phyloP scores from a whole-genome alignment of 495 filamentous ascomycete genomes.

The Aspergillus biplanus region DNA sequence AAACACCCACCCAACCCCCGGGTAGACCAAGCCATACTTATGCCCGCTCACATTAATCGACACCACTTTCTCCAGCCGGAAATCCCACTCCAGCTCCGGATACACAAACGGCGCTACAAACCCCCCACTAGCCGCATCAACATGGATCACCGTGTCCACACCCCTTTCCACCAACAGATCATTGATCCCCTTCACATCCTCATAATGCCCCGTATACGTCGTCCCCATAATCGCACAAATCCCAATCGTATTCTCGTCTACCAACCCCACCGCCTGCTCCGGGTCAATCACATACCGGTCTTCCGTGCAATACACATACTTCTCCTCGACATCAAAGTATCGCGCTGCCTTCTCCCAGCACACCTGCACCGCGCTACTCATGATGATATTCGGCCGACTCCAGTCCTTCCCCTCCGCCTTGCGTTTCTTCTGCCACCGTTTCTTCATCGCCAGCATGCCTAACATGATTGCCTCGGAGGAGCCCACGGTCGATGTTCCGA shows the following conservation, averaged over 20 bases:
- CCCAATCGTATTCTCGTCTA: constrained; percentile 95
- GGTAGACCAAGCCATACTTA: constrained; percentile 84
- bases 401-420: constrained; percentile 74
- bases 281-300: constrained; percentile 88
- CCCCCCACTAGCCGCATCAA: constrained; percentile 87
- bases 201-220: constrained; percentile 95
- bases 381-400: constrained; percentile 83
- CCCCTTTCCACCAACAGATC: constrained; percentile 72
- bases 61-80: constrained; percentile 80
- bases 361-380: constrained; percentile 91
- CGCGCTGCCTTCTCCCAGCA: constrained; percentile 97
- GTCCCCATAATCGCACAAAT: constrained; percentile 89
- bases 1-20: constrained; percentile 90
- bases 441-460: constrained; percentile 90
- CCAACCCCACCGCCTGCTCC: constrained; percentile 74
- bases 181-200: constrained; percentile 88
- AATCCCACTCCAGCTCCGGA: constrained; percentile 86
- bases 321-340: constrained; percentile 93
- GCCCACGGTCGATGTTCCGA: constrained; percentile 86
- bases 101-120: constrained; percentile 88
- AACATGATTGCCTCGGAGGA: constrained; percentile 92
- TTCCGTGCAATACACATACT: constrained; percentile 80
- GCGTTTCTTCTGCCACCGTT: constrained; percentile 86
- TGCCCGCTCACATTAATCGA: constrained; percentile 93
- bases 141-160: constrained; percentile 83